Percentiles rank a stretch among this genome's conserved stretches.
These are phyloP conservation scores for Camelina laxa DNA, from an alignment of 345 rosid species.

Conservation along the genomic window DNA sequence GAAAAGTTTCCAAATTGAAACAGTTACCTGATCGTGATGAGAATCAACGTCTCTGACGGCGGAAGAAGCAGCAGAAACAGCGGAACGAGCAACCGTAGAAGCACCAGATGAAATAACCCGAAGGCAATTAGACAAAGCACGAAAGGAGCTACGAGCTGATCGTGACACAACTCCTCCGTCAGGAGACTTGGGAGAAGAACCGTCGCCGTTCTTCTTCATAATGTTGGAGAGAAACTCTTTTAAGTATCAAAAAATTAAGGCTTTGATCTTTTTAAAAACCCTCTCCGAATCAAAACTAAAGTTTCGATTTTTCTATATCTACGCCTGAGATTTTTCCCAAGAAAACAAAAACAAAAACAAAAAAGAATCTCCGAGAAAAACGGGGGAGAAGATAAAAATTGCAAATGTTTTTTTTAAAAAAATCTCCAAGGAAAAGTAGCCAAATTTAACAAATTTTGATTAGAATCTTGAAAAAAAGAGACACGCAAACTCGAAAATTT, in stretches of 20 bases:
- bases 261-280: constrained; percentile 18
- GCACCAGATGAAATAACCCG: constrained; percentile 89
- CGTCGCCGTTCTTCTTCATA: constrained; percentile 73
- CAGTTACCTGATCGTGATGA: constrained; percentile 69
- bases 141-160: constrained; percentile 76
- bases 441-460: constrained; percentile 24
- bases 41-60: constrained; percentile 69
- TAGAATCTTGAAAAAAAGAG: constrained; percentile 29
- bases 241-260: not conserved
- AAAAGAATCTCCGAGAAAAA: constrained; percentile 24
- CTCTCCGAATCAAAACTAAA: constrained; percentile 17
- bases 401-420: not conserved
- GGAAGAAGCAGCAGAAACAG: constrained; percentile 78
- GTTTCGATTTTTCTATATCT: not conserved
- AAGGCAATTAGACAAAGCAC: constrained; percentile 75
- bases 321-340: constrained; percentile 18
- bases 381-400: not conserved
- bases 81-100: constrained; percentile 85
- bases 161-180: constrained; percentile 50
- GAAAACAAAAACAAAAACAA: constrained; percentile 21
- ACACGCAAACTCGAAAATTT: constrained; percentile 36
- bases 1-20: not conserved
- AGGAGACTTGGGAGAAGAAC: constrained; percentile 50
- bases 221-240: constrained; percentile 21
- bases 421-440: not conserved